Conservation (phyloP, 2,329 filamentous ascomycete genomes). For the Colletotrichum karsti region DNA sequence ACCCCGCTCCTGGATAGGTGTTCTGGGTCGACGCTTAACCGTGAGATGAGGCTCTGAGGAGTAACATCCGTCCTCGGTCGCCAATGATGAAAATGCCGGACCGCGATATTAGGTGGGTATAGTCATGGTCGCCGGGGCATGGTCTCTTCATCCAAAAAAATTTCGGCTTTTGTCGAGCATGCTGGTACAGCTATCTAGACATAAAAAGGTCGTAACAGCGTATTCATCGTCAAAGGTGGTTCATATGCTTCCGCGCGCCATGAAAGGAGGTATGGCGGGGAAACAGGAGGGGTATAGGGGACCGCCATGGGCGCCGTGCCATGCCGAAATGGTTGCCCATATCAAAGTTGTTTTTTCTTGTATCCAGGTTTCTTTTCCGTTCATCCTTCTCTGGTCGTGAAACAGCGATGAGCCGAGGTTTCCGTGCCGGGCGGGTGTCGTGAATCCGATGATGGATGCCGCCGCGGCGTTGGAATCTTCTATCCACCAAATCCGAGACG, state of each 20-base stretch:
- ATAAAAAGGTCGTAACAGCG: constrained; percentile 53
- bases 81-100: constrained; percentile 13
- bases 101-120: constrained; percentile 48
- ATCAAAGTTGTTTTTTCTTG: constrained; percentile 44
- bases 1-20: constrained; percentile 9
- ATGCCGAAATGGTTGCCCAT: constrained; percentile 51
- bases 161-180: constrained; percentile 32
- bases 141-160: constrained; percentile 29
- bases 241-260: constrained; percentile 30
- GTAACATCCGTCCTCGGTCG: background rate
- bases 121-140: constrained; percentile 46
- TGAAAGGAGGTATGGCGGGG: constrained; percentile 28
- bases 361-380: constrained; percentile 50
- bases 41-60: background rate
- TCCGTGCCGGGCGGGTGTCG: constrained; percentile 24
- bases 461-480: constrained; percentile 39
- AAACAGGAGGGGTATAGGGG: constrained; percentile 36
- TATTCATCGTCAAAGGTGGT: constrained; percentile 50
- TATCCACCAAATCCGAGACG: constrained; percentile 40
- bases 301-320: constrained; percentile 40
- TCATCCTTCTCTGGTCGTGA: constrained; percentile 43
- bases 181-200: constrained; percentile 54
- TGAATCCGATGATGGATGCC: constrained; percentile 23
- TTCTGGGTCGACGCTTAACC: constrained; percentile 1
- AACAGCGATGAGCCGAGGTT: constrained; percentile 29